Evolutionary conservation across 2,329 filamentous ascomycete genomes (phyloP).

Genomic region (Verticillium isaacii): DNA sequence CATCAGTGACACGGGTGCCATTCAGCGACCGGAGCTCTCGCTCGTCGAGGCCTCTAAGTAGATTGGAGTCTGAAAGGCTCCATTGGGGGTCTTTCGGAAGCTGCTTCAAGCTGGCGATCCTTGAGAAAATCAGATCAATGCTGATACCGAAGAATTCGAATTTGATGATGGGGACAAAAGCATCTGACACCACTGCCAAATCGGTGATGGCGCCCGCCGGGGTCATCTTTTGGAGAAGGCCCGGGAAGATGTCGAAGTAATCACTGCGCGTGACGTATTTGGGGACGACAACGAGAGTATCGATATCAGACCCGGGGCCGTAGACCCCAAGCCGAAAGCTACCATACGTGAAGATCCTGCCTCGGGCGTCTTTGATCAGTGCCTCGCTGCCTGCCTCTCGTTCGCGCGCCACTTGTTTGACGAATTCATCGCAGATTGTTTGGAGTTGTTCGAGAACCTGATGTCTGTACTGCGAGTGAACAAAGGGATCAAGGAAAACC

Average conservation of each 20-base stretch:
- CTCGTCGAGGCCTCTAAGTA: constrained; percentile 83
- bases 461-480: constrained; percentile 42
- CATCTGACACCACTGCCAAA: constrained; percentile 79
- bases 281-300: constrained; percentile 88
- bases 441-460: constrained; percentile 73
- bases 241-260: constrained; percentile 88
- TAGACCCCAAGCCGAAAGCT: constrained; percentile 94
- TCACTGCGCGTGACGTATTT: constrained; percentile 85
- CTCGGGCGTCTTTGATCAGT: constrained; percentile 77
- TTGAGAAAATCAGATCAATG: constrained; percentile 89
- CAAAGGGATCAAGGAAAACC: not conserved
- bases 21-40: constrained; percentile 85
- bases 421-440: constrained; percentile 78
- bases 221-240: constrained; percentile 70
- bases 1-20: constrained; percentile 88
- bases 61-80: constrained; percentile 74
- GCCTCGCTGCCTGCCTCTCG: constrained; percentile 69
- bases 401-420: constrained; percentile 70
- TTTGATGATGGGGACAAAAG: constrained; percentile 96
- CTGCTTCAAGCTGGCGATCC: constrained; percentile 64
- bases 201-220: constrained; percentile 77
- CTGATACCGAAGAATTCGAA: constrained; percentile 87
- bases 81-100: constrained; percentile 65
- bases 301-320: constrained; percentile 94
- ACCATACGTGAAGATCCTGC: constrained; percentile 92